Evolutionary conservation across 345 rosid species (phyloP), one percentile per base, ranked within the genome.

Genomic region (Salix exigua): DNA sequence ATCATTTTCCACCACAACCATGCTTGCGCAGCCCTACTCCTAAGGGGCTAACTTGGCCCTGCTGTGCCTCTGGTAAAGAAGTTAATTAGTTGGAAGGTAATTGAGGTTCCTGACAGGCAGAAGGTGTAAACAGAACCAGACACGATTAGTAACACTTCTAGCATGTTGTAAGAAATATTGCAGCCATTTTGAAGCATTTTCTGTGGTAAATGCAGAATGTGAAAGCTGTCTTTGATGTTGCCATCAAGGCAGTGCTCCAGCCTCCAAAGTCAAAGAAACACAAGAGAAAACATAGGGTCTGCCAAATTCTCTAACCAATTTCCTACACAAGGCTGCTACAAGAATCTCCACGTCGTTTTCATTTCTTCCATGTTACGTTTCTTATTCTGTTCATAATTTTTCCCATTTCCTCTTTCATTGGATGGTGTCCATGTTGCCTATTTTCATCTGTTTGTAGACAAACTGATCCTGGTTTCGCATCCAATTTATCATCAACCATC

Each of bases 171-270:
- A 70, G 37, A 33, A 44, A 50, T 14, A 13, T 17, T 60, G 26
- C 66, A 0, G 38, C 21, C 14, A 63, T 28, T 11, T 55, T 67
- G 46, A 69, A 37, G 13, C 55, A 53, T 16, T 58, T 65, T 72
- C 13, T 17, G 72, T 73, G 50, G 53, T 62, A 73, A 66, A 25
- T 82, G 76, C 92, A 91, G 93, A 90, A 91, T 81, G 91, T 93
- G 72, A 93, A 93, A 80, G 85, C 84, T 1, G 98, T 91, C 30
- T 93, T 93, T 44, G 97, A 93, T 77, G 90, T 91, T 4, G 97
- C 97, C 0, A 90, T 91, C 73, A 93, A 91, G 83, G 94, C 84
- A 46, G 95, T 93, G 61, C 88, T 93, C 30, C 93, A 89, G 48
- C 98, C 97, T 69, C 84, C 95, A 40, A 93, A 90, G 87, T 76